Base-by-base conservation (phyloP, 2,329 filamentous ascomycete species). In the Botrytis fabae region DNA sequence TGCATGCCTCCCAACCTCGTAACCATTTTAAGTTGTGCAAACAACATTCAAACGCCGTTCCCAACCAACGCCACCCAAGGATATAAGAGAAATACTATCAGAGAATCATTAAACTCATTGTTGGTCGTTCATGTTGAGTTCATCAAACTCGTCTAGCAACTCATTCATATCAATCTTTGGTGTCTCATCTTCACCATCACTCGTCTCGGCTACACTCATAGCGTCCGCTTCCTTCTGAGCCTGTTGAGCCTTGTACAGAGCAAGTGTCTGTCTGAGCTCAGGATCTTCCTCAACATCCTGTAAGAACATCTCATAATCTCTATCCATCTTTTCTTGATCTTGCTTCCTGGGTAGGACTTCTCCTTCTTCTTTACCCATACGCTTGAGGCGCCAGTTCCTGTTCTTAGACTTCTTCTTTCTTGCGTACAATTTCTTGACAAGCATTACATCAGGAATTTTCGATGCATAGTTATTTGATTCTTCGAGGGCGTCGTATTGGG, bases 351-450 rank as follows among this genome's bases (percentile, higher is more conserved):
- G 93, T 76, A 95, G 84, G 82, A 97, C 87, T 77, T 98, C 95
- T 77, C 92, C 92, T 81, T 98, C 93, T 76, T 98, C 95, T 83
- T 90, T 92, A 77, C 88, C 88, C 93, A 99, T 95, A 80, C 96
- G 94, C 89, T 93, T 97, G 82, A 99, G 90, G 82, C 92, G 93
- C 96, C 96, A 99, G 86, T 93, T 93, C 78, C 97, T 91, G 82
- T 87, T 88, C 85, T 90, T 91, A 81, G 90, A 88, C 89, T 95
- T 97, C 86, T 92, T 91, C 83, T 92, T 92, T 78, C 93, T 90
- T 73, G 92, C 90, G 84, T 97, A 99, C 87, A 93, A 91, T 83
- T 99, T 99, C 94, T 97, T 98, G 82, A 99, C 94, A 5, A 99
- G 87, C 10, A 99, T 85, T 0, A 98, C 96, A 79, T 99, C 96